These are phyloP conservation scores for Candida anglica DNA, from an alignment of 805 yeast genomes.

Conservation along the genomic window DNA sequence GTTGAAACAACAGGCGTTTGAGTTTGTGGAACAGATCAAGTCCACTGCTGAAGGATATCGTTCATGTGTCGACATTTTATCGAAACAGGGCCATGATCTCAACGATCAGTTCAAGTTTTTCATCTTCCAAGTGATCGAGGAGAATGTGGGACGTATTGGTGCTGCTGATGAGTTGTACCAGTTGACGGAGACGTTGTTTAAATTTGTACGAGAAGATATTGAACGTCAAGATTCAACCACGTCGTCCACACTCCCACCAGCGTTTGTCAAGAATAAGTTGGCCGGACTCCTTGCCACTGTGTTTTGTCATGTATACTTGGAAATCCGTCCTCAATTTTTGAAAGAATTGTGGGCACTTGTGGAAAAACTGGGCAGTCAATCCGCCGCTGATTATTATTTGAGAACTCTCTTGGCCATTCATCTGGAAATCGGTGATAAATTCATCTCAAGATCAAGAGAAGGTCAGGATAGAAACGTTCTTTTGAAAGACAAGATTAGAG, in stretches of 20 bases:
- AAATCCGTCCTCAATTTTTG: slow-evolving; percentile 28
- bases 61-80: slow-evolving; percentile 48
- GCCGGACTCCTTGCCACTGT: slow-evolving; percentile 29
- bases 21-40: slow-evolving; percentile 51
- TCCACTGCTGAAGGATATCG: slow-evolving; percentile 53
- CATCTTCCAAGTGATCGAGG: slow-evolving; percentile 65
- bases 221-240: not conserved
- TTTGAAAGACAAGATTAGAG: slow-evolving; percentile 80
- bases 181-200: slow-evolving; percentile 47
- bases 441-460: slow-evolving; percentile 66
- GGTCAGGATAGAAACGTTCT: slow-evolving; percentile 60
- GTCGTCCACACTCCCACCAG: slow-evolving; percentile 15
- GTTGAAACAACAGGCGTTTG: slow-evolving; percentile 54
- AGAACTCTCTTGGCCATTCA: slow-evolving; percentile 75
- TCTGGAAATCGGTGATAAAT: slow-evolving; percentile 89
- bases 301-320: slow-evolving; percentile 32
- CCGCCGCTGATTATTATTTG: slow-evolving; percentile 62
- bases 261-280: slow-evolving; percentile 34
- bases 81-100: slow-evolving; percentile 21
- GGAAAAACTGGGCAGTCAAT: slow-evolving; percentile 13
- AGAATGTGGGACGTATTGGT: slow-evolving; percentile 41
- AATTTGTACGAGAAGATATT: slow-evolving; percentile 25
- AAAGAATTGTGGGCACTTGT: slow-evolving; percentile 23
- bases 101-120: slow-evolving; percentile 62
- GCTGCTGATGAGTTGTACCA: slow-evolving; percentile 40